Percentiles rank a stretch among this genome's conserved stretches.
Evolutionary conservation across 2,329 filamentous ascomycete species (phyloP).

Genomic region (Thermothelomyces thermophilus): DNA sequence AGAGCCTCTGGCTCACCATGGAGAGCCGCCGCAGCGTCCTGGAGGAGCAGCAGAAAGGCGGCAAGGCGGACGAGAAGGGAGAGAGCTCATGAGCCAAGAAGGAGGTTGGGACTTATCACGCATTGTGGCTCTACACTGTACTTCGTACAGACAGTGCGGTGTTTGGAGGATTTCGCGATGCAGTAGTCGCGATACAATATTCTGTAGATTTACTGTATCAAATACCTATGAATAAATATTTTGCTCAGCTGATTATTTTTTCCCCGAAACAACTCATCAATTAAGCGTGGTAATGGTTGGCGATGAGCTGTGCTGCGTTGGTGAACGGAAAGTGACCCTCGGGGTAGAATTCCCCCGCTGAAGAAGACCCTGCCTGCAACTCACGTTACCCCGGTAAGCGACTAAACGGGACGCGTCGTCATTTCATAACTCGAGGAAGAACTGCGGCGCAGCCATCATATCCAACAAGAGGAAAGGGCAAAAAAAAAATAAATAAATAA

Average conservation of each 20-base stretch:
- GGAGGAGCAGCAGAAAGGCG: constrained; percentile 57
- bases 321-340: neutral
- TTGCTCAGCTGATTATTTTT: neutral
- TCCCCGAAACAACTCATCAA: too few relatives aligned
- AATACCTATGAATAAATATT: neutral
- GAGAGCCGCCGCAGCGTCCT: constrained; percentile 75
- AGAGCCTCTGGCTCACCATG: constrained; percentile 80
- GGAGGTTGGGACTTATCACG: neutral
- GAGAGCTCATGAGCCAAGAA: constrained; percentile 20
- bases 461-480: neutral
- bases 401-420: constrained; percentile 16
- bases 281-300: too few relatives aligned
- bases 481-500: too few relatives aligned
- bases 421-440: constrained; percentile 1
- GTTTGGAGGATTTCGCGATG: constrained; percentile 11
- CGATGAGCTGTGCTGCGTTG: neutral
- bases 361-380: too few relatives aligned
- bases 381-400: constrained; percentile 5
- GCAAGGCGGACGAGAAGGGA: constrained; percentile 26
- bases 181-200: constrained; percentile 14
- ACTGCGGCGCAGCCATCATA: constrained; percentile 13
- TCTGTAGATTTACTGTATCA: constrained; percentile 16
- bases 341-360: constrained; percentile 5
- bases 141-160: constrained; percentile 9
- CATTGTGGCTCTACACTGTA: constrained; percentile 11